These are phyloP conservation scores for Melampsora larici-populina DNA, from an alignment of 1,284 basidiomycete species.

Conservation along the genomic window DNA sequence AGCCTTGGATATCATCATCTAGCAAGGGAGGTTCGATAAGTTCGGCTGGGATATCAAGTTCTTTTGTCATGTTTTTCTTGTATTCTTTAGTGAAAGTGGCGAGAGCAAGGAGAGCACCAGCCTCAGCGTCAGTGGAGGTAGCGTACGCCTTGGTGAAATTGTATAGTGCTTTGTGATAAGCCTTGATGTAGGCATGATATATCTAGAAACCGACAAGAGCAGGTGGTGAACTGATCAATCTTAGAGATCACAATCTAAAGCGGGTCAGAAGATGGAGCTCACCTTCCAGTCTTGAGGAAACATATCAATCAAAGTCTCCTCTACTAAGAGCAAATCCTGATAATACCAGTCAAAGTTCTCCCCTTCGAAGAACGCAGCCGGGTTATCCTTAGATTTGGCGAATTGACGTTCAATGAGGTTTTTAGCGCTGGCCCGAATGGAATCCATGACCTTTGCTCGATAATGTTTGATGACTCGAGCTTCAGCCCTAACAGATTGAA, in stretches of 20 bases:
- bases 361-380: conserved; percentile 66
- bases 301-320: conserved; percentile 78
- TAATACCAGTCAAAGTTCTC: conserved; percentile 81
- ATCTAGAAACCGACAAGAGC: too few relatives aligned
- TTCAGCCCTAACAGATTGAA: conserved; percentile 47
- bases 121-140: too few relatives aligned
- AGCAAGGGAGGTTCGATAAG: too few relatives aligned
- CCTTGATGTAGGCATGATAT: too few relatives aligned
- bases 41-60: too few relatives aligned
- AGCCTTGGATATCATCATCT: too few relatives aligned
- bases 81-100: too few relatives aligned
- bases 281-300: conserved; percentile 71
- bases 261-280: background rate
- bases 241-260: background rate
- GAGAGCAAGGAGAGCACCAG: too few relatives aligned
- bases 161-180: too few relatives aligned
- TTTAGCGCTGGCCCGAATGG: conserved; percentile 73
- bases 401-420: conserved; percentile 70
- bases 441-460: conserved; percentile 79
- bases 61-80: too few relatives aligned
- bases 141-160: too few relatives aligned
- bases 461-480: conserved; percentile 95
- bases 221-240: background rate
- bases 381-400: conserved; percentile 63
- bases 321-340: conserved; percentile 85